A percentile compares a stretch with the other conserved stretches of the same genome.
These are phyloP conservation scores for Boletus mariae DNA, from an alignment of 1,284 basidiomycete species.

Conservation along the genomic window DNA sequence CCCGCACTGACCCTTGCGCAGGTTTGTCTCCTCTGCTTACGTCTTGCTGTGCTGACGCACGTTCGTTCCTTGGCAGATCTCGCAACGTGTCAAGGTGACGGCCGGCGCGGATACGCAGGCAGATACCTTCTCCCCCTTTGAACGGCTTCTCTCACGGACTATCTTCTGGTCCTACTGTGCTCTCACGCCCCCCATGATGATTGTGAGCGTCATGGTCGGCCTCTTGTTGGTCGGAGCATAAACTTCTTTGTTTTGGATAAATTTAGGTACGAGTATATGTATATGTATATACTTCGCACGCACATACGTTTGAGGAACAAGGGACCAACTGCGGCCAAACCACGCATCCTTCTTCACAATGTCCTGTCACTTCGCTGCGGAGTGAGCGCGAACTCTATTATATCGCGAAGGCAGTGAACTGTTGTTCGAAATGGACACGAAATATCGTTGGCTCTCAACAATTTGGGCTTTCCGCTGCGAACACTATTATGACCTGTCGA, in stretches of 20 bases:
- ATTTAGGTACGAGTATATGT: background rate
- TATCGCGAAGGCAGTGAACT: no score
- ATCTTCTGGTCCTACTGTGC: constrained; percentile 83
- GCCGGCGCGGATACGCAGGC: background rate
- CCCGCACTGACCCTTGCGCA: constrained; percentile 81
- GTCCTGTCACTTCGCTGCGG: background rate
- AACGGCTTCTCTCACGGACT: constrained; percentile 80
- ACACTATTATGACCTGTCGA: no score
- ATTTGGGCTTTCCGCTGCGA: no score
- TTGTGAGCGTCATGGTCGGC: constrained; percentile 72
- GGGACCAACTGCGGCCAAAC: background rate
- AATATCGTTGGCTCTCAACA: no score
- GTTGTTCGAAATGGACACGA: no score
- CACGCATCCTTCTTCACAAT: background rate
- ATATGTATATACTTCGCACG: background rate
- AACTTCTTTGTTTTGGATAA: background rate
- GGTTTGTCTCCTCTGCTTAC: constrained; percentile 33
- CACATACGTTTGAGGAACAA: background rate
- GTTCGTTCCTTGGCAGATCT: constrained; percentile 12
- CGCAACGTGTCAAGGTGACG: constrained; percentile 11
- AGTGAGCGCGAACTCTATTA: background rate
- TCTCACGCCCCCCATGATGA: constrained; percentile 77
- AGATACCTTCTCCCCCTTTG: constrained; percentile 48
- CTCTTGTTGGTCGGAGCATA: constrained; percentile 52
- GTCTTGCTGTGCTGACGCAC: background rate